Base-by-base conservation (phyloP, 768 basidiomycete genomes). In the Cystoderma amianthinum region DNA sequence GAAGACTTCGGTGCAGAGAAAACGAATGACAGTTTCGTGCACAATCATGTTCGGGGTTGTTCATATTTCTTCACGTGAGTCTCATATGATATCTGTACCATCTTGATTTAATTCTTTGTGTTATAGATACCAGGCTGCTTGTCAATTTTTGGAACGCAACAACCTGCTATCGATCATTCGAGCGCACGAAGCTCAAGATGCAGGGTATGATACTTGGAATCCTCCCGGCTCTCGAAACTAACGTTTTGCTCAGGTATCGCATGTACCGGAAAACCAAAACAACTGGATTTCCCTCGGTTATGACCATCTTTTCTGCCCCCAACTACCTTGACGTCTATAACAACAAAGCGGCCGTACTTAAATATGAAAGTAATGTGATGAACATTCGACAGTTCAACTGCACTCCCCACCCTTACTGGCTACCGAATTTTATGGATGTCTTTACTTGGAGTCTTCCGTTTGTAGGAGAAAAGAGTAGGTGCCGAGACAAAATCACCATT, bases 241-340 rank as follows among this genome's bases (percentile, higher is more conserved):
- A n/a, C n/a, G 32, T 11, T 32, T 44, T 10, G 34, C 36, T 22
- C 38, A 92, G 90, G 10, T 96, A 95, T 59, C 89, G 94, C 41
- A 97, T 97, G 96, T 97, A 98, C 58, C 88, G 93, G 50, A 99
- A 99, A 66, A 97, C 95, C 3, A 91, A 92, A 64, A 87, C 90
- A 15, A 98, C 94, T 0, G 94, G 95, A 4, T 98, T 99, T 71
- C 95, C 96, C 13, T 95, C 93, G 12, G 94, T 99, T 44, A 98
- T 99, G 93, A 98, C 95, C n/a, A 93, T 99, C 55, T 99, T 99
- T 67, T 94, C 90, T 12, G 94, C 94, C 5, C 96, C 96, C 32
- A 94, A 97, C 59, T 97, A 97, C 57, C 83, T 98, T 44, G 96
- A 98, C 55, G 91, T 98, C 15, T 98, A 98, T 65, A 92, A 95